A percentile compares a stretch with the other conserved stretches of the same genome.
phyloP scores from a whole-genome alignment of 192 early-diverging fungal species.

The Podila epicladia region DNA sequence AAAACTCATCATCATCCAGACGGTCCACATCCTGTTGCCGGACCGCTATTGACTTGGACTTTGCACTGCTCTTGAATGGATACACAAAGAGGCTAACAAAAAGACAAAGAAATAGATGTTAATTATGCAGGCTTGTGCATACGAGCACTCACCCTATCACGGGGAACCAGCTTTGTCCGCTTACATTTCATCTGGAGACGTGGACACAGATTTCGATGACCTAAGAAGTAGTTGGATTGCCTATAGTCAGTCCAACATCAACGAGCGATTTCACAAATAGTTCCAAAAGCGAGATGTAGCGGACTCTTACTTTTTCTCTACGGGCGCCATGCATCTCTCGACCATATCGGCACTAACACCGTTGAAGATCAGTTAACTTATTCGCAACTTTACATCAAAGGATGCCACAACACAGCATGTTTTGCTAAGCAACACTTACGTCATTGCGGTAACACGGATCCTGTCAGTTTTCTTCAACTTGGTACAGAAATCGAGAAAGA shows the following conservation, averaged over 20 bases:
- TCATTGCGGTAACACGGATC: not conserved
- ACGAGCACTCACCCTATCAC: not conserved
- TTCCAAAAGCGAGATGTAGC: too few relatives aligned
- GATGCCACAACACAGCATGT: not conserved
- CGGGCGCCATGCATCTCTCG: not conserved
- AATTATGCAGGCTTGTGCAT: not conserved
- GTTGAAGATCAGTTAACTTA: not conserved
- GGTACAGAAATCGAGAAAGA: constrained; percentile 11
- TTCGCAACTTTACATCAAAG: not conserved
- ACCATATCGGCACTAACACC: not conserved
- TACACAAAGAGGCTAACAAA: constrained; percentile 23
- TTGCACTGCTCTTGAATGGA: constrained; percentile 32
- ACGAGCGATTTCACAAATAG: too few relatives aligned
- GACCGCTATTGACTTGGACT: constrained; percentile 63
- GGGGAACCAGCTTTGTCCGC: not conserved
- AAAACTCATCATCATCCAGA: constrained; percentile 73
- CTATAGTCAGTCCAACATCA: too few relatives aligned
- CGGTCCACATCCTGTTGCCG: constrained; percentile 66
- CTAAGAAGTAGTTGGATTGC: too few relatives aligned
- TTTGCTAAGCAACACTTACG: not conserved
- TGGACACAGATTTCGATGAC: too few relatives aligned
- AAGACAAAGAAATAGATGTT: not conserved
- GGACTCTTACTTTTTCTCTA: not conserved
- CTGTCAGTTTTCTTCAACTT: not conserved
- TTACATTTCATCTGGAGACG: not conserved